Conservation (phyloP, 495 filamentous ascomycete species). For the Tuber borchii region DNA sequence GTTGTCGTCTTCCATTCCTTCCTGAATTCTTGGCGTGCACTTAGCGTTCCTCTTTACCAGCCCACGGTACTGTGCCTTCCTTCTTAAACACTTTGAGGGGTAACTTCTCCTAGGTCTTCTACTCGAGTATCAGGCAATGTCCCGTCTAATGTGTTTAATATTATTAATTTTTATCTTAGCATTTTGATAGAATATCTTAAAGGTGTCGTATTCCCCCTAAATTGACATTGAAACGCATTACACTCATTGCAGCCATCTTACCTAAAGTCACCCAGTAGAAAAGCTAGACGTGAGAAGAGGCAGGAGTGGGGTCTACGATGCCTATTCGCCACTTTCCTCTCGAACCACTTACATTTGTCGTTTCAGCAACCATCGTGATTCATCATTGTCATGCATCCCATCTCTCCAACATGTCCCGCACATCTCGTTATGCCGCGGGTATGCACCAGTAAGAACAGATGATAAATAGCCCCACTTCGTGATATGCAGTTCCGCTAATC, state of each 20-base stretch:
- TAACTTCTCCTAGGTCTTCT: not conserved
- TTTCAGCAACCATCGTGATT: not conserved
- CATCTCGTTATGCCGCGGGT: slow-evolving; percentile 1
- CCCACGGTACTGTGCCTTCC: not conserved
- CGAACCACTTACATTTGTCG: not conserved
- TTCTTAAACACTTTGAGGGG: not conserved
- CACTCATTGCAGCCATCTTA: not conserved
- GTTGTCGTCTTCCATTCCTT: not conserved
- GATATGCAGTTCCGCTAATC: not conserved
- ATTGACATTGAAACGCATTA: not conserved
- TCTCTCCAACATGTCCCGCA: slow-evolving; percentile 1
- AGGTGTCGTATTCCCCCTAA: not conserved
- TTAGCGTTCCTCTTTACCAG: not conserved
- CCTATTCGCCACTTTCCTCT: not conserved
- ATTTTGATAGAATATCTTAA: not conserved
- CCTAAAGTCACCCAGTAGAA: not conserved
- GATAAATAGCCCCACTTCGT: not conserved
- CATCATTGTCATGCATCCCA: not conserved
- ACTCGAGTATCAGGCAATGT: not conserved
- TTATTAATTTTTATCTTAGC: not conserved
- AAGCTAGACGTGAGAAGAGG: not conserved
- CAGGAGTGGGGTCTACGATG: not conserved
- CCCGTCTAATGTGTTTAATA: not conserved
- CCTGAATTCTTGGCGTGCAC: not conserved
- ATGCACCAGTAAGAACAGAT: not conserved